Evolutionary conservation across 257 asterid species (phyloP).

Genomic region (Marsdenia floribunda): DNA sequence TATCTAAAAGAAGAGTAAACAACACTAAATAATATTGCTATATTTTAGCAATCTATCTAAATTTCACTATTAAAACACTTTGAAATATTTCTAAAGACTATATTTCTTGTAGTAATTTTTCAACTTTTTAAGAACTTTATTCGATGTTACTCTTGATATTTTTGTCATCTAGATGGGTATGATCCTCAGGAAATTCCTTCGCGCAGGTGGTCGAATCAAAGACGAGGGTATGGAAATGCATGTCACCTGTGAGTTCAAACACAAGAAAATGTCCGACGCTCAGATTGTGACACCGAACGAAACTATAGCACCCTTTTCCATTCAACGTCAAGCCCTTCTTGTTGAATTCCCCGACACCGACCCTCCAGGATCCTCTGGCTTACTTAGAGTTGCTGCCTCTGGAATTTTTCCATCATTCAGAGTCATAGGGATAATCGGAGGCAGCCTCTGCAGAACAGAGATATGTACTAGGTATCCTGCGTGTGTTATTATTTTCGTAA

Average conservation of each 20-base stretch:
- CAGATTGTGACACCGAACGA: background rate
- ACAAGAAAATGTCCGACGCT: constrained; percentile 20
- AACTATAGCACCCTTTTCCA: background rate
- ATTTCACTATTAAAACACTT: too few species aligned
- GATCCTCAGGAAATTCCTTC: constrained; percentile 5
- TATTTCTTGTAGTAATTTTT: too few species aligned
- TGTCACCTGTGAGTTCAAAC: constrained; percentile 15
- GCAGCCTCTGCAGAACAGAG: constrained; percentile 1
- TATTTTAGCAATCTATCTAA: too few species aligned
- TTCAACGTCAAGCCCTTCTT: background rate
- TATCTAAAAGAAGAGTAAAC: too few species aligned
- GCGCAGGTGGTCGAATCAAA: constrained; percentile 20
- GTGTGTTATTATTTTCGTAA: too few species aligned
- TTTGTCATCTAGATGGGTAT: background rate
- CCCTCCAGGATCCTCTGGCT: constrained; percentile 17
- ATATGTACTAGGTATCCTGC: background rate
- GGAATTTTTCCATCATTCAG: background rate
- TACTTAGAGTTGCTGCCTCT: constrained; percentile 8
- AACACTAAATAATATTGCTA: too few species aligned
- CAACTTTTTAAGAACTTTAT: too few species aligned
- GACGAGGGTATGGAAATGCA: constrained; percentile 12
- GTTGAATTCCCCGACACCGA: background rate
- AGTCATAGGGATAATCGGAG: constrained; percentile 4
- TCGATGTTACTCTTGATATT: background rate
- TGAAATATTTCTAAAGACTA: too few species aligned